Conservation (phyloP, 2,329 filamentous ascomycete genomes). For the Penicillium sp. region DNA sequence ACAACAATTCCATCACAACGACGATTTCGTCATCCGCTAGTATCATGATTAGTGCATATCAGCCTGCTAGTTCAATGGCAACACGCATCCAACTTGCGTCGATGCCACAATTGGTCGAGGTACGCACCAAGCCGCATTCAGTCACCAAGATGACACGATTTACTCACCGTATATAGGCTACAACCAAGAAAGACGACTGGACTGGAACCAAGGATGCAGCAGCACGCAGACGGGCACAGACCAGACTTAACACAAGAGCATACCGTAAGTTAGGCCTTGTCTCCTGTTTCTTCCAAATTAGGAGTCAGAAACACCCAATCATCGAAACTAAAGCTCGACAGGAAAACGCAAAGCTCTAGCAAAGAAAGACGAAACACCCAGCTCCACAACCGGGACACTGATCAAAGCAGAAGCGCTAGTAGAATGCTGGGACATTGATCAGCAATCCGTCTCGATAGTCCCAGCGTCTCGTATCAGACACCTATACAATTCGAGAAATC, state of each 20-base stretch:
- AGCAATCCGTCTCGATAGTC: conserved; percentile 33
- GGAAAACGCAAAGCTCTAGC: conserved; percentile 36
- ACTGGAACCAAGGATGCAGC: conserved; percentile 47
- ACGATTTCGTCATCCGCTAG: not conserved
- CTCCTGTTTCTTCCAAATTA: not conserved
- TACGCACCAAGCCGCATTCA: conserved; percentile 21
- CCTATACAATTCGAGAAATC: conserved; percentile 32
- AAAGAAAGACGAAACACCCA: conserved; percentile 18
- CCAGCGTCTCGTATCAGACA: conserved; percentile 34
- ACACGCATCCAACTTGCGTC: conserved; percentile 30
- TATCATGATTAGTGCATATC: conserved; percentile 9
- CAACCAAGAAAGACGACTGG: conserved; percentile 47
- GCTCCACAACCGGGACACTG: conserved; percentile 14
- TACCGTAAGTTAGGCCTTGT: conserved; percentile 42
- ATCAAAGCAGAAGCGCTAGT: conserved; percentile 33
- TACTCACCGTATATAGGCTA: conserved; percentile 38
- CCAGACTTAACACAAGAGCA: conserved; percentile 49
- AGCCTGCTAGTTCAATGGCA: conserved; percentile 7
- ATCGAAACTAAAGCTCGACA: conserved; percentile 25
- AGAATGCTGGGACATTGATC: conserved; percentile 37
- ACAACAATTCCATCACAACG: not conserved
- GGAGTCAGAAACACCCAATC: not conserved
- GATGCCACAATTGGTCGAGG: conserved; percentile 44
- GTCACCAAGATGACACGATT: conserved; percentile 16
- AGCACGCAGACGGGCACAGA: conserved; percentile 46